phyloP scores from a whole-genome alignment of 2,329 filamentous ascomycete species.

The Fusarium irregulare region DNA sequence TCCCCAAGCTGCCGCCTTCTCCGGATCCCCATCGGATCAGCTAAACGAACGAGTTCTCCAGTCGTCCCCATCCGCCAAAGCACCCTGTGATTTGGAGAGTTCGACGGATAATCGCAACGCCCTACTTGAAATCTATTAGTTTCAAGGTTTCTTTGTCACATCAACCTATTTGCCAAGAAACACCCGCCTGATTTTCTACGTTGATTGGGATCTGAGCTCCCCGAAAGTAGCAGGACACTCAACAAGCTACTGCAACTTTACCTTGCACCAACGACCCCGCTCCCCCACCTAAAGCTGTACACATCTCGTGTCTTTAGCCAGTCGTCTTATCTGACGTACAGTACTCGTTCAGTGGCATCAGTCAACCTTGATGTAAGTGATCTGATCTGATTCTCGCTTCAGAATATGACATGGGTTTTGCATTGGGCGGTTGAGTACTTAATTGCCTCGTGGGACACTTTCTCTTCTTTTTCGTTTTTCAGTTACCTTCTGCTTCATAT shows the following conservation, averaged over 20 bases:
- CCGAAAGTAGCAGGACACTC: conserved; percentile 28
- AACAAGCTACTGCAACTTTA: conserved; percentile 42
- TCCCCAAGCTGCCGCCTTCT: conserved; percentile 28
- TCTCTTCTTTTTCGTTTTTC: conserved; percentile 18
- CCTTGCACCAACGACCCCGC: conserved; percentile 44
- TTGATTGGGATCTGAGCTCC: conserved; percentile 22
- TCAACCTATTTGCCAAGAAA: background rate
- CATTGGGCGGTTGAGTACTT: conserved; percentile 33
- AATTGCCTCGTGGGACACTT: conserved; percentile 26
- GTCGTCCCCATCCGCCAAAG: conserved; percentile 1
- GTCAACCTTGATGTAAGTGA: conserved; percentile 44
- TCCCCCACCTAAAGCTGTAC: conserved; percentile 43
- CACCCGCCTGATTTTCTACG: conserved; percentile 6
- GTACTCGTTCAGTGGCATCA: conserved; percentile 37
- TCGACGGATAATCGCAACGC: background rate
- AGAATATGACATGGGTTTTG: conserved; percentile 28
- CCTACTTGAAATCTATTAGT: background rate
- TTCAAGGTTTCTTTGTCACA: background rate
- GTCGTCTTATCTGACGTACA: conserved; percentile 47
- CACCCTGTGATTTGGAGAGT: background rate
- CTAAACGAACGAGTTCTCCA: conserved; percentile 19
- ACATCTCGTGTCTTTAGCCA: conserved; percentile 40
- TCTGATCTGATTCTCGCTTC: conserved; percentile 45
- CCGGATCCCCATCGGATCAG: conserved; percentile 33
- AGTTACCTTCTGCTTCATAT: conserved; percentile 5